phyloP scores from a whole-genome alignment of 257 asterid genomes.

The Paulownia fortunei region DNA sequence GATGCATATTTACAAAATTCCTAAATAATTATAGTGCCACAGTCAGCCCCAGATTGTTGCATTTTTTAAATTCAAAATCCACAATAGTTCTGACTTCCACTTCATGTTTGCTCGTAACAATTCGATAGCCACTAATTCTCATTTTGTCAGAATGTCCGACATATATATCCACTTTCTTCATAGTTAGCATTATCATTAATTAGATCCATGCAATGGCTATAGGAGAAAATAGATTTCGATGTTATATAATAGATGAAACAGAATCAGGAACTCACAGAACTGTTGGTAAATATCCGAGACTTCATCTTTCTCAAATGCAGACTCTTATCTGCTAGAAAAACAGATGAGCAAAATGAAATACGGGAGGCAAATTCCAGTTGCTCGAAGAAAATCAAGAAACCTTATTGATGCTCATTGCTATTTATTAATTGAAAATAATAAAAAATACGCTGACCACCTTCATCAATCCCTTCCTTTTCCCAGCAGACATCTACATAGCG shows the following conservation, averaged over 20 bases:
- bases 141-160: background rate
- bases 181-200: background rate
- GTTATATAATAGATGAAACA: background rate
- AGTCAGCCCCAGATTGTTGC: too few relatives aligned
- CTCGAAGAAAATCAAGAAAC: background rate
- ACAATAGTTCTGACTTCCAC: background rate
- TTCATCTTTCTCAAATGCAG: slow-evolving; percentile 74
- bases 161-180: background rate
- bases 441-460: slow-evolving; percentile 50
- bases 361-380: slow-evolving; percentile 15
- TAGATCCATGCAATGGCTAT: background rate
- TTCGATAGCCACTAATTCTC: background rate
- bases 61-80: too few relatives aligned
- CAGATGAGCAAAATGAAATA: background rate
- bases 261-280: slow-evolving; percentile 76
- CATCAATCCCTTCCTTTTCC: slow-evolving; percentile 98
- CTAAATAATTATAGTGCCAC: too few relatives aligned
- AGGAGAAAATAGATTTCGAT: background rate
- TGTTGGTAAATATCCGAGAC: slow-evolving; percentile 86
- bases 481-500: slow-evolving; percentile 93
- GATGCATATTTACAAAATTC: background rate
- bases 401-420: background rate
- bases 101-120: background rate
- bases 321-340: slow-evolving; percentile 62
- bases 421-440: background rate